A percentile compares a stretch with the other conserved stretches of the same genome.
Evolutionary conservation across 805 yeast species (phyloP).

Genomic region (Ogataea angusta): DNA sequence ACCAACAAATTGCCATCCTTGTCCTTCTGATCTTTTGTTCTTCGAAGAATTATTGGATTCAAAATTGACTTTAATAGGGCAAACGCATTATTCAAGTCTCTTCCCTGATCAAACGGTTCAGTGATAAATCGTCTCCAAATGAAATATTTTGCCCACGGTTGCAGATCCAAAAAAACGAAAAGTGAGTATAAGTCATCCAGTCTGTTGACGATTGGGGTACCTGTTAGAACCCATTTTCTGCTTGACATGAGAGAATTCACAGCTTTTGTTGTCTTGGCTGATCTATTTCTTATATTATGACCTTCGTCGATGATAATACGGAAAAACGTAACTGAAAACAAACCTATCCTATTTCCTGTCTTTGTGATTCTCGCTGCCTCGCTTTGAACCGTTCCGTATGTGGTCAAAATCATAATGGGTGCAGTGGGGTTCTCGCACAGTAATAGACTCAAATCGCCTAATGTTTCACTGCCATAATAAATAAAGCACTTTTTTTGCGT

Average conservation of each 20-base stretch:
- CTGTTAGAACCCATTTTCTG: slow-evolving; percentile 83
- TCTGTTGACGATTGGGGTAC: slow-evolving; percentile 88
- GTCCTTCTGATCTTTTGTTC: slow-evolving; percentile 84
- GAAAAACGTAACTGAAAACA: slow-evolving; percentile 70
- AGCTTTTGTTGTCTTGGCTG: slow-evolving; percentile 76
- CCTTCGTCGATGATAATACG: slow-evolving; percentile 82
- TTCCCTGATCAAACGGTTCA: slow-evolving; percentile 68
- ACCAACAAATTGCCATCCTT: slow-evolving; percentile 71
- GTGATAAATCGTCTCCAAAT: slow-evolving; percentile 89
- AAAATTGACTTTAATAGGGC: slow-evolving; percentile 81
- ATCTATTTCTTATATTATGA: slow-evolving; percentile 78
- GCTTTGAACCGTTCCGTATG: slow-evolving; percentile 81
- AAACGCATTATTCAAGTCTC: slow-evolving; percentile 66
- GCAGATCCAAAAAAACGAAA: slow-evolving; percentile 68
- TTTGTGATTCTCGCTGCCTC: slow-evolving; percentile 58
- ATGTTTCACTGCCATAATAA: slow-evolving; percentile 69
- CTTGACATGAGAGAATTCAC: slow-evolving; percentile 60
- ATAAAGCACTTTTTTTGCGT: slow-evolving; percentile 46
- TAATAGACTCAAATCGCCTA: slow-evolving; percentile 45
- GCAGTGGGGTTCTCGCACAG: slow-evolving; percentile 43
- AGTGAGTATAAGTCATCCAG: slow-evolving; percentile 83
- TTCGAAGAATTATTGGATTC: slow-evolving; percentile 76
- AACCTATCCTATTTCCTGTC: slow-evolving; percentile 40
- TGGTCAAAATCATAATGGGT: slow-evolving; percentile 73
- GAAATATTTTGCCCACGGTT: slow-evolving; percentile 84